phyloP scores from a whole-genome alignment of 352 stramenopile genomes.

The Phytopythium mirpurense region DNA sequence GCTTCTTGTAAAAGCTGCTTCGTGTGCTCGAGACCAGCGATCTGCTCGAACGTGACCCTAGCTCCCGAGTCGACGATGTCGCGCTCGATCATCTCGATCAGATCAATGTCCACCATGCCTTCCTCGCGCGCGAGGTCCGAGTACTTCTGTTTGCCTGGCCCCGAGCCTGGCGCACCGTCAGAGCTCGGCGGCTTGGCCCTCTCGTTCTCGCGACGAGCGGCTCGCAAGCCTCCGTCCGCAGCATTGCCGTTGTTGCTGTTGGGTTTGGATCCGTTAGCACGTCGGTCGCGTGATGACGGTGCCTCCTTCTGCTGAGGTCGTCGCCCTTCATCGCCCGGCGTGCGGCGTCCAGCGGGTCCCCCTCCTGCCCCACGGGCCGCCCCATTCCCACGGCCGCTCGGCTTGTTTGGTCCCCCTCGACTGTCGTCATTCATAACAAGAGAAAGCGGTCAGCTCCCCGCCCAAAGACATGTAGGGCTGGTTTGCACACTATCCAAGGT shows the following conservation, averaged over 20 bases:
- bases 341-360: conserved; percentile 40
- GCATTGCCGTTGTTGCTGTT: conserved; percentile 21
- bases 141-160: conserved; percentile 59
- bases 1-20: conserved; percentile 82
- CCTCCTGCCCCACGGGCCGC: not conserved
- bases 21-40: conserved; percentile 73
- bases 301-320: conserved; percentile 26
- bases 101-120: conserved; percentile 68
- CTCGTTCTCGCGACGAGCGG: conserved; percentile 36
- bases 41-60: conserved; percentile 70
- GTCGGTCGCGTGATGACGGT: conserved; percentile 18
- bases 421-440: not conserved
- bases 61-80: conserved; percentile 77
- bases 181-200: conserved; percentile 6
- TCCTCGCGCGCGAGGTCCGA: conserved; percentile 71
- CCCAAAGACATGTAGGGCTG: too few relatives aligned
- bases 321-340: conserved; percentile 47
- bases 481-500: too few relatives aligned
- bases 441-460: not conserved
- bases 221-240: conserved; percentile 38
- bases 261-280: conserved; percentile 5
- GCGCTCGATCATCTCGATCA: conserved; percentile 84
- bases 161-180: not conserved
- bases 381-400: not conserved
- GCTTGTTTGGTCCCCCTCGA: not conserved